Evolutionary conservation across 768 basidiomycete genomes (phyloP).

Genomic region (Fomitopsis pulvina): DNA sequence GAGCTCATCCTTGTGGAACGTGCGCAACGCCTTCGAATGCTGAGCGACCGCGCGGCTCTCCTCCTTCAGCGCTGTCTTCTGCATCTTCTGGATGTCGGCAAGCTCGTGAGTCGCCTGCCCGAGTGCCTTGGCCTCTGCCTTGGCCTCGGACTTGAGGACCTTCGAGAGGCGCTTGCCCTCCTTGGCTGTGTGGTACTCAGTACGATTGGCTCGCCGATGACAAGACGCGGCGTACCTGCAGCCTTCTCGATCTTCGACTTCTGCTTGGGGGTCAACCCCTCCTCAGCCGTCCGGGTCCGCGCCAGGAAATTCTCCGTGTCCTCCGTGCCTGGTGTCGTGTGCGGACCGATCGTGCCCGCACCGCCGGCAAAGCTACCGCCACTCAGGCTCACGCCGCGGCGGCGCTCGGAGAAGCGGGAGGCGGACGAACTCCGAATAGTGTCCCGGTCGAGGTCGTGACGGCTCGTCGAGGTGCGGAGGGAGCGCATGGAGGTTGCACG

Average conservation of each 20-base stretch:
- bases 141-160: slow-evolving; percentile 64
- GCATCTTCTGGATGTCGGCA: slow-evolving; percentile 60
- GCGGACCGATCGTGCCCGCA: slow-evolving; percentile 45
- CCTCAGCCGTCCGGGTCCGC: slow-evolving; percentile 43
- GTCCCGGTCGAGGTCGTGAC: not conserved
- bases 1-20: slow-evolving; percentile 59
- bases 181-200: slow-evolving; percentile 33
- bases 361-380: slow-evolving; percentile 44
- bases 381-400: slow-evolving; percentile 15
- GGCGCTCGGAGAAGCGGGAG: not conserved
- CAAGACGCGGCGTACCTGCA: slow-evolving; percentile 38
- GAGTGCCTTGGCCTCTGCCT: slow-evolving; percentile 59
- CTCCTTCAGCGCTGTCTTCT: slow-evolving; percentile 58
- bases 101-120: slow-evolving; percentile 58
- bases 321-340: slow-evolving; percentile 35
- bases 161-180: slow-evolving; percentile 58
- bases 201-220: not conserved
- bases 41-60: slow-evolving; percentile 11
- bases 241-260: slow-evolving; percentile 42
- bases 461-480: slow-evolving; percentile 10
- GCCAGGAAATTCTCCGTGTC: slow-evolving; percentile 27
- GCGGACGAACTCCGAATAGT: slow-evolving; percentile 13
- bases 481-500: slow-evolving; percentile 21
- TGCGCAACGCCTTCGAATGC: slow-evolving; percentile 46
- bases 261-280: slow-evolving; percentile 41